These are phyloP conservation scores for Hypericum perforatum DNA, from an alignment of 345 rosid species.

Conservation along the genomic window DNA sequence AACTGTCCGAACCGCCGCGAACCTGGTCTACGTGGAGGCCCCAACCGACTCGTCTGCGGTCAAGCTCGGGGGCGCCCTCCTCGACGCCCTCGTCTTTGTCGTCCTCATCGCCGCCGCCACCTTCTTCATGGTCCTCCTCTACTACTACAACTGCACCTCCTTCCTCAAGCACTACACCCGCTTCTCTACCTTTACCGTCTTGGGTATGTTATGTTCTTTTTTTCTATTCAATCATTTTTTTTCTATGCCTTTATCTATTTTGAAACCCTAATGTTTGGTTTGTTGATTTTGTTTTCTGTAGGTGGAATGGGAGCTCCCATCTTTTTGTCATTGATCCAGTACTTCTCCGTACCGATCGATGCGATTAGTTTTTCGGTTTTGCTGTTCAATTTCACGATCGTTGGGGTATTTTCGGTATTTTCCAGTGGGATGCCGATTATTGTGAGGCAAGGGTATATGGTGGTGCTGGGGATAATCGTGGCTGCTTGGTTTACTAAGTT, in stretches of 20 bases:
- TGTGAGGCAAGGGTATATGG: constrained; percentile 83
- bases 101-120: constrained; percentile 66
- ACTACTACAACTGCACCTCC: constrained; percentile 83
- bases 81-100: constrained; percentile 79
- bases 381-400: constrained; percentile 73
- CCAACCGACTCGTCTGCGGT: constrained; percentile 65
- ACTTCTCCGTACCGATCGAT: constrained; percentile 77
- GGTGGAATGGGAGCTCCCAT: constrained; percentile 94
- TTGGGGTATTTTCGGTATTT: constrained; percentile 77
- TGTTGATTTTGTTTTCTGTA: constrained; percentile 13
- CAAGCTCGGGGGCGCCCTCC: constrained; percentile 82
- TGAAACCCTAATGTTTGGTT: background rate
- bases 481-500: constrained; percentile 93
- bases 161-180: constrained; percentile 94
- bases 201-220: constrained; percentile 26
- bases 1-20: constrained; percentile 81
- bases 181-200: constrained; percentile 79
- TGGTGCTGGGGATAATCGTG: constrained; percentile 66
- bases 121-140: constrained; percentile 70
- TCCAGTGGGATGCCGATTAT: constrained; percentile 68
- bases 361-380: constrained; percentile 56
- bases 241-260: background rate
- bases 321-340: constrained; percentile 67
- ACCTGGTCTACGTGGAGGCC: constrained; percentile 79
- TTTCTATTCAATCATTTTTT: background rate